Conservation (phyloP, 2,329 filamentous ascomycete species). For the Clonostachys byssicola region DNA sequence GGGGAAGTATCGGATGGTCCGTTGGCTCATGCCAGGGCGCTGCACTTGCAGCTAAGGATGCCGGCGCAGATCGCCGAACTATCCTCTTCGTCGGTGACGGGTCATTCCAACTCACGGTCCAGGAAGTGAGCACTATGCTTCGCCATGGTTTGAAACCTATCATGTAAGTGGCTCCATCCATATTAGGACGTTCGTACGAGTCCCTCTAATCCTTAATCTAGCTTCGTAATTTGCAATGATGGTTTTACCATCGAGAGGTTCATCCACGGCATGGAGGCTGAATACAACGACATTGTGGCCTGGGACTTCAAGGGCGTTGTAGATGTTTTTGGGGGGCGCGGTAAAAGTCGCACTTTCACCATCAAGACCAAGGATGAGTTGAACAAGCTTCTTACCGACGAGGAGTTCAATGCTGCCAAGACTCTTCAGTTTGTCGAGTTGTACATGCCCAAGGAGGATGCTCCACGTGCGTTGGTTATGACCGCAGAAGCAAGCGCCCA, state of each 20-base stretch:
- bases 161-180: slow-evolving; percentile 48
- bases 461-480: slow-evolving; percentile 63
- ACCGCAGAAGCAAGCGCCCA: slow-evolving; percentile 69
- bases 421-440: slow-evolving; percentile 72
- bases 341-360: slow-evolving; percentile 56
- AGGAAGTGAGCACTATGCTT: slow-evolving; percentile 83
- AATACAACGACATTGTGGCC: slow-evolving; percentile 74
- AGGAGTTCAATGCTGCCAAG: slow-evolving; percentile 55
- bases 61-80: slow-evolving; percentile 54
- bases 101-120: slow-evolving; percentile 78
- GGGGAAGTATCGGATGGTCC: slow-evolving; percentile 64
- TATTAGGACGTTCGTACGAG: slow-evolving; percentile 5
- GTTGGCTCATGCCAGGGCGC: slow-evolving; percentile 59
- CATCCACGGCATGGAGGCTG: slow-evolving; percentile 77
- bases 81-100: slow-evolving; percentile 90
- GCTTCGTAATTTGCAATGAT: slow-evolving; percentile 81
- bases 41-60: slow-evolving; percentile 69
- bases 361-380: slow-evolving; percentile 68
- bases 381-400: slow-evolving; percentile 58
- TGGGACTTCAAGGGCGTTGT: slow-evolving; percentile 73
- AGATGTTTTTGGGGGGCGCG: slow-evolving; percentile 59
- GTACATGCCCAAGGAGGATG: slow-evolving; percentile 76
- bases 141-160: slow-evolving; percentile 70
- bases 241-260: slow-evolving; percentile 87
- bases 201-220: slow-evolving; percentile 13